These are phyloP conservation scores for Linnemannia exigua DNA, from an alignment of 192 early-diverging fungal species.

Conservation along the genomic window DNA sequence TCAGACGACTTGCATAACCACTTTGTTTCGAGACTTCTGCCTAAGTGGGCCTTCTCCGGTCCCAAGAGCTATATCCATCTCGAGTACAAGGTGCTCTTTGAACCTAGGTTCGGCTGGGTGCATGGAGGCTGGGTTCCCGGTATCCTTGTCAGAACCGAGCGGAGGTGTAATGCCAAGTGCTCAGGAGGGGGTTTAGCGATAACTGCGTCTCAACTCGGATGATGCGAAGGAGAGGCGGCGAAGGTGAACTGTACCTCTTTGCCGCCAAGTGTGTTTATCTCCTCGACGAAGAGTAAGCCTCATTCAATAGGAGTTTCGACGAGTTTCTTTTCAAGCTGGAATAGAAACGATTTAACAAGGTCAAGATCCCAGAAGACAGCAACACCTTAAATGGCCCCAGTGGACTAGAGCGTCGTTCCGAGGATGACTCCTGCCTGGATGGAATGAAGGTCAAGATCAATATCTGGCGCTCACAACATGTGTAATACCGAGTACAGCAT, in stretches of 20 bases:
- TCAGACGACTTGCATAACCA: slow-evolving; percentile 16
- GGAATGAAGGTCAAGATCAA: slow-evolving; percentile 33
- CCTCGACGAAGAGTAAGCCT: background rate
- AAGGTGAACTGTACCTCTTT: slow-evolving; percentile 68
- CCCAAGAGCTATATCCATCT: slow-evolving; percentile 35
- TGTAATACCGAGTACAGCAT: slow-evolving; percentile 64
- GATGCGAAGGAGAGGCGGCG: slow-evolving; percentile 64
- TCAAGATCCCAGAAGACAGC: slow-evolving; percentile 19
- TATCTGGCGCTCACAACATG: slow-evolving; percentile 13
- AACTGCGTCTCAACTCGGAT: slow-evolving; percentile 66
- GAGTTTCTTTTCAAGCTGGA: slow-evolving; percentile 11
- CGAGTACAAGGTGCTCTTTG: slow-evolving; percentile 62
- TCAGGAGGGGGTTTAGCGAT: slow-evolving; percentile 63
- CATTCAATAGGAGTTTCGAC: slow-evolving; percentile 28
- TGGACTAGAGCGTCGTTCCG: background rate
- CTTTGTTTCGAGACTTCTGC: slow-evolving; percentile 14
- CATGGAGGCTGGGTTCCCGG: slow-evolving; percentile 71
- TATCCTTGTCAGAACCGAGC: slow-evolving; percentile 59
- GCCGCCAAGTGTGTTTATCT: slow-evolving; percentile 55
- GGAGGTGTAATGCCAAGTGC: slow-evolving; percentile 56
- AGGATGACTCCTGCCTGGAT: slow-evolving; percentile 12
- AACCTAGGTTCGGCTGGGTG: slow-evolving; percentile 64
- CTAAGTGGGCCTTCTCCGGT: slow-evolving; percentile 20
- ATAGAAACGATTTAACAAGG: background rate
- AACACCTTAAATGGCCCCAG: background rate